Evolutionary conservation across 1,284 basidiomycete species (phyloP), one percentile per base, ranked within the genome.

Genomic region (Phellinidium pouzarii): DNA sequence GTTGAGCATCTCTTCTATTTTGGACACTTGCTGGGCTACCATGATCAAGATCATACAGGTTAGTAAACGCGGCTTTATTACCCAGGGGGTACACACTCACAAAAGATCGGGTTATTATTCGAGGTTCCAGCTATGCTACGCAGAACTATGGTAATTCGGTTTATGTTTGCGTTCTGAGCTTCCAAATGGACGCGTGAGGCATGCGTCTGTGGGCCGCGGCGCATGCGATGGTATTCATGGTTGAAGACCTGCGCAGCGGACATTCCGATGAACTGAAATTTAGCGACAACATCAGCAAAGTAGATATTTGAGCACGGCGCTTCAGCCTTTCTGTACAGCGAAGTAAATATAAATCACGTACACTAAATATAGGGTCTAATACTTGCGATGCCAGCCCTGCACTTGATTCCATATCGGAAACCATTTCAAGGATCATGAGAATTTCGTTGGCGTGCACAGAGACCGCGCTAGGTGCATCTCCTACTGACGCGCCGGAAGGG

Each of bases 401-500:
- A 8, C 37, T 7, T 20, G 3, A 7, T 40, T 40, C 12, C 7
- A 7, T 8, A 4, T 40, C 8, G 19, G 8, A 8, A 17, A n/a
- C 37, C 19, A 8, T 14, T 34, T 59, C 53, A 14, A 54, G n/a
- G 22, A 54, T 47, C 25, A 26, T 38, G 17, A 40, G 5, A 4
- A 54, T 46, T 29, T 50, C 53, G 22, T 26, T 43, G 7, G 48
- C 48, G 36, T 54, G 62, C 64, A 1, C 62, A 62, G 3, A 61
- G 61, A 31, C 68, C 38, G 42, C 65, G 65, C 41, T 66, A 64
- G 49, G 26, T 20, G 34, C 48, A 20, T 55, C 52, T n/a, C 62
- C 60, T 1, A 68, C 68, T 1, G 51, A 57, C 11, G 59, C 42
- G 12, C 59, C 55, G 26, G 67, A 66, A 1, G 65, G 59, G 4